Percentiles rank a stretch among this genome's conserved stretches.
Conservation (phyloP, 129 eudicot genomes). For the Saussurea involucrata region DNA sequence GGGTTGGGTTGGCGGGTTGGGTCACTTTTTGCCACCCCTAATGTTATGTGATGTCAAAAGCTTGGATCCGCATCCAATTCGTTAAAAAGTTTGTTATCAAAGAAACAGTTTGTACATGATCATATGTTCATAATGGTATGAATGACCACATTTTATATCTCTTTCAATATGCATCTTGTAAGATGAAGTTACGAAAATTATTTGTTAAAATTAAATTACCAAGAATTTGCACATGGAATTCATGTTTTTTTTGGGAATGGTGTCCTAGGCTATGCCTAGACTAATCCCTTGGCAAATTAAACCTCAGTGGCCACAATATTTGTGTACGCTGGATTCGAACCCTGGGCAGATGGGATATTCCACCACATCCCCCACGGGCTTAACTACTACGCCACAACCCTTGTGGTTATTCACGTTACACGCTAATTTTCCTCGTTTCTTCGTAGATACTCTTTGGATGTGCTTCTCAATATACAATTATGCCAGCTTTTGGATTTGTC, state of each 20-base stretch:
- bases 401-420: background rate
- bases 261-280: too few species aligned
- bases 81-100: background rate
- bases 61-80: background rate
- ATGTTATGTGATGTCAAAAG: background rate
- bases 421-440: background rate
- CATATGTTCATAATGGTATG: background rate
- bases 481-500: constrained; percentile 64
- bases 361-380: too few species aligned
- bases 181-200: constrained; percentile 7
- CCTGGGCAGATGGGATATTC: too few species aligned
- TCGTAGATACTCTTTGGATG: constrained; percentile 73
- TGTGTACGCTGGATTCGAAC: too few species aligned
- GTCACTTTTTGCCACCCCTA: too few species aligned
- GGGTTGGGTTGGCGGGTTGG: too few species aligned
- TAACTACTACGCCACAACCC: too few species aligned
- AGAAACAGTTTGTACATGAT: background rate
- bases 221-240: background rate
- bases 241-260: too few species aligned
- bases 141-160: background rate
- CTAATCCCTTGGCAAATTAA: too few species aligned
- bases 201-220: background rate
- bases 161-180: background rate
- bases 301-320: too few species aligned
- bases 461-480: constrained; percentile 72